Conservation (phyloP, 768 basidiomycete genomes). For the Mycena galopus region DNA sequence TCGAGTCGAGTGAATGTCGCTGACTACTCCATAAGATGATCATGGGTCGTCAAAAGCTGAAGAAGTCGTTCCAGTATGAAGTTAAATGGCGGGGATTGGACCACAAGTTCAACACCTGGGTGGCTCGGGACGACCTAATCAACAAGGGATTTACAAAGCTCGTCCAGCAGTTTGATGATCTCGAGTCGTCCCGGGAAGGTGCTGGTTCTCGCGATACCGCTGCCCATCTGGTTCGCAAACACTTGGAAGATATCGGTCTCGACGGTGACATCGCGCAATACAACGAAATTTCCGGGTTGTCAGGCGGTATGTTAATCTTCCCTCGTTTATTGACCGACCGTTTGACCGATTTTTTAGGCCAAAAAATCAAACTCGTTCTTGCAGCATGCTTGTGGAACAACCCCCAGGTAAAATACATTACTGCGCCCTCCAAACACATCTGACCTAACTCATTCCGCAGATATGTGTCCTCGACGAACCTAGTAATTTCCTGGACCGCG, state of each 20-base stretch:
- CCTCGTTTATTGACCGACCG: slow-evolving; percentile 11
- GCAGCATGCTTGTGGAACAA: slow-evolving; percentile 98
- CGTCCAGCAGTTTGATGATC: slow-evolving; percentile 95
- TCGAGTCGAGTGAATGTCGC: not conserved
- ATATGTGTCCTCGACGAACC: slow-evolving; percentile 90
- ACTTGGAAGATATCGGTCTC: slow-evolving; percentile 94
- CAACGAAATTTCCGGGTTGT: slow-evolving; percentile 94
- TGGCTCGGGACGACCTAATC: slow-evolving; percentile 88
- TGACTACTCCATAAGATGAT: slow-evolving; percentile 63
- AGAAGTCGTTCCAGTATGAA: slow-evolving; percentile 96
- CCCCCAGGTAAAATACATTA: slow-evolving; percentile 77
- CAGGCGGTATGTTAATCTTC: slow-evolving; percentile 75
- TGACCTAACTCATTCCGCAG: slow-evolving; percentile 43
- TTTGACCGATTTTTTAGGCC: slow-evolving; percentile 61
- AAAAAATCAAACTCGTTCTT: slow-evolving; percentile 97
- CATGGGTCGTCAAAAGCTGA: slow-evolving; percentile 97
- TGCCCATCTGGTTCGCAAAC: slow-evolving; percentile 85
- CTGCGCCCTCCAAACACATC: not conserved
- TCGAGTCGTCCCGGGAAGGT: slow-evolving; percentile 95
- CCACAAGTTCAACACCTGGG: slow-evolving; percentile 92
- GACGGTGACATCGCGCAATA: slow-evolving; percentile 99
- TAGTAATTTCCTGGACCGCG: slow-evolving; percentile 97
- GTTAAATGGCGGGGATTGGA: slow-evolving; percentile 88
- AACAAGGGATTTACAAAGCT: slow-evolving; percentile 91
- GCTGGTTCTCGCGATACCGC: slow-evolving; percentile 92